phyloP scores from a whole-genome alignment of 345 rosid species.

The Gossypium australe region DNA sequence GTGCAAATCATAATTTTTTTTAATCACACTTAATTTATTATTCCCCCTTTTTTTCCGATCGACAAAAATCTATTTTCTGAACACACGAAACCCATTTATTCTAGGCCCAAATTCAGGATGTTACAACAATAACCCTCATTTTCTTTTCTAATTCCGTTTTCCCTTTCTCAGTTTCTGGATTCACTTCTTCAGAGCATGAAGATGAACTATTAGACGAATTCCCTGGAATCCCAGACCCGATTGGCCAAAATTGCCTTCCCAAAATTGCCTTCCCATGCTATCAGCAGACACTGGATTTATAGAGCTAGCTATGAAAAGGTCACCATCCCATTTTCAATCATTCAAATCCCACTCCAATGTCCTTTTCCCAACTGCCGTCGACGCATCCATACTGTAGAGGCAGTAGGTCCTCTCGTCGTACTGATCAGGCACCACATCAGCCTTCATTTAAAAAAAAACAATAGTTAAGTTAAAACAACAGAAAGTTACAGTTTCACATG shows the following conservation, averaged over 20 bases:
- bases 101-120: no score
- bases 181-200: constrained; percentile 73
- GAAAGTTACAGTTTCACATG: no score
- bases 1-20: no score
- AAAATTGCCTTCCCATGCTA: constrained; percentile 24
- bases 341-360: constrained; percentile 83
- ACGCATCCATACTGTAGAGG: no score
- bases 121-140: constrained; percentile 73
- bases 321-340: constrained; percentile 99
- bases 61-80: no score
- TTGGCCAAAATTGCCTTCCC: constrained; percentile 44
- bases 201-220: constrained; percentile 81
- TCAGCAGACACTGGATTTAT: constrained; percentile 44
- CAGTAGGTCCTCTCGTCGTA: no score
- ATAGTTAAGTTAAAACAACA: no score
- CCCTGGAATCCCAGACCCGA: constrained; percentile 37
- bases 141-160: constrained; percentile 65
- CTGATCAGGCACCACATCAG: no score
- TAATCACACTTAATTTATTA: no score
- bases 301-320: constrained; percentile 78
- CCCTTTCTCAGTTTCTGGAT: constrained; percentile 40
- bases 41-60: no score
- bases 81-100: no score
- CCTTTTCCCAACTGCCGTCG: constrained; percentile 50
- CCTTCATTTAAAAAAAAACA: no score